Conservation (phyloP, 2,329 filamentous ascomycete species). For the Trichoderma atroviride region DNA sequence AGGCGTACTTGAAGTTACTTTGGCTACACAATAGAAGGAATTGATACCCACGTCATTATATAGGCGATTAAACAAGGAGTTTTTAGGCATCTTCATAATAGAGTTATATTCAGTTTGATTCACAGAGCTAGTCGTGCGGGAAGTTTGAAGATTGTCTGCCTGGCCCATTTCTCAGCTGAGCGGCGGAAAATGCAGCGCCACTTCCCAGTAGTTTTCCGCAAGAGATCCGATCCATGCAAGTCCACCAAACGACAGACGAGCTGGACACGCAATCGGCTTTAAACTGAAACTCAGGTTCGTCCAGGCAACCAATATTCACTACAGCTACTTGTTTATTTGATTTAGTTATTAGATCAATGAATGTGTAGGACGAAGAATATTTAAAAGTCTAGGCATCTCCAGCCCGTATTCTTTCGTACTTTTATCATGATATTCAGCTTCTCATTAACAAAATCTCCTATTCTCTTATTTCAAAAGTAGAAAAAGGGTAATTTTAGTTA, state of each 20-base stretch:
- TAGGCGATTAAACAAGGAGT: background rate
- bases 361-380: background rate
- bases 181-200: background rate
- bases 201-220: background rate
- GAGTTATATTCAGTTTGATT: background rate
- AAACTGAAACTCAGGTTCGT: background rate
- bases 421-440: background rate
- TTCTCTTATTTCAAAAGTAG: background rate
- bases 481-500: background rate
- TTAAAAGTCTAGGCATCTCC: background rate
- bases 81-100: background rate
- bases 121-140: background rate
- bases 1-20: background rate
- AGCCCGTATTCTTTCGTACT: background rate
- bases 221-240: conserved; percentile 14
- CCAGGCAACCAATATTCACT: background rate
- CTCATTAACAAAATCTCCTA: background rate
- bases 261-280: conserved; percentile 1
- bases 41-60: conserved; percentile 9
- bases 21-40: conserved; percentile 2
- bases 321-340: background rate
- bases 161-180: background rate
- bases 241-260: conserved; percentile 15
- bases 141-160: background rate
- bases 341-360: background rate